Conservation (phyloP, 2,329 filamentous ascomycete species). For the Botrytis deweyae region DNA sequence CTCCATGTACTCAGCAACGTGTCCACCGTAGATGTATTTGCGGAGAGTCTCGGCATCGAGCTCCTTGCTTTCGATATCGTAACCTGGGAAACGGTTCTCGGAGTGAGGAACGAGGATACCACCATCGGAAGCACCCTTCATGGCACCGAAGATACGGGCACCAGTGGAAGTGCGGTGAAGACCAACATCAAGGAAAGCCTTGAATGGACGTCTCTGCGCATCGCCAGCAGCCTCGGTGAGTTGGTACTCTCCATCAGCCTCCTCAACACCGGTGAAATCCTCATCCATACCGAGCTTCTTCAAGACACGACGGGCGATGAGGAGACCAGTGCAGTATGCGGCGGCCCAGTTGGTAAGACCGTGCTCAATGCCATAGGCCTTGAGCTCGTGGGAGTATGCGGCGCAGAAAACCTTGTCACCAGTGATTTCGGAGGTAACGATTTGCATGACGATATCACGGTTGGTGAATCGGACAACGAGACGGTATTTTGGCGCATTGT, state of each 20-base stretch:
- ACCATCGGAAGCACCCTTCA: slow-evolving; percentile 99
- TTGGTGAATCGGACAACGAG: slow-evolving; percentile 99
- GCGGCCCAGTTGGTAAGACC: slow-evolving; percentile 99
- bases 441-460: slow-evolving; percentile 98
- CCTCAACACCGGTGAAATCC: slow-evolving; percentile 92
- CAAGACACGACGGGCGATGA: slow-evolving; percentile 93
- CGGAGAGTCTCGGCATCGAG: slow-evolving; percentile 94
- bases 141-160: slow-evolving; percentile 97
- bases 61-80: slow-evolving; percentile 96
- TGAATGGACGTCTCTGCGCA: slow-evolving; percentile 96
- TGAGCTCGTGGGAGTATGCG: slow-evolving; percentile 96
- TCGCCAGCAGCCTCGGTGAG: slow-evolving; percentile 89
- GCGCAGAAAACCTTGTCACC: slow-evolving; percentile 95
- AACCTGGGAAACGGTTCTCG: slow-evolving; percentile 99
- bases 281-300: slow-evolving; percentile 96
- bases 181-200: slow-evolving; percentile 97
- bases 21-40: slow-evolving; percentile 98
- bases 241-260: slow-evolving; percentile 92
- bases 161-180: slow-evolving; percentile 95
- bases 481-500: slow-evolving; percentile 99
- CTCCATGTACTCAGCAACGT: slow-evolving; percentile 99
- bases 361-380: slow-evolving; percentile 95
- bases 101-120: slow-evolving; percentile 97
- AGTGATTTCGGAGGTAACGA: slow-evolving; percentile 91
- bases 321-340: slow-evolving; percentile 93